These are phyloP conservation scores for Lycium barbarum DNA, from an alignment of 257 asterid genomes.

Conservation along the genomic window DNA sequence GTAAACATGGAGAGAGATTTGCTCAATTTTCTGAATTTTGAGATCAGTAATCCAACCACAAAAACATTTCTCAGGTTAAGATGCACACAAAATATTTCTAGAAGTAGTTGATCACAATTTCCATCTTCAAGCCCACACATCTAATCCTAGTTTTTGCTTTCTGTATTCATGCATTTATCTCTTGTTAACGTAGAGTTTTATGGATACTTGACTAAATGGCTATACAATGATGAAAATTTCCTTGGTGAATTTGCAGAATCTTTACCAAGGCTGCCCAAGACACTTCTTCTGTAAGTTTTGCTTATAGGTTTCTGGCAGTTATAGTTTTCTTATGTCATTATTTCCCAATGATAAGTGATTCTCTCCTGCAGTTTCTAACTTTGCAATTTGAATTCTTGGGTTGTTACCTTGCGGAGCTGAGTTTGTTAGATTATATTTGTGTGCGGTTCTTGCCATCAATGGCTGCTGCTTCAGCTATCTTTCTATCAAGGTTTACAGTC, in stretches of 20 bases:
- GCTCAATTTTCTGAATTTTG: constrained; percentile 65
- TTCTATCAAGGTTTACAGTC: constrained; percentile 67
- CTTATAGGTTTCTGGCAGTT: neutral
- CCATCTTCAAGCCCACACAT: neutral
- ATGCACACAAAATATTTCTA: neutral
- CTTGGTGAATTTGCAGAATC: constrained; percentile 57
- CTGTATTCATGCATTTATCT: constrained; percentile 2
- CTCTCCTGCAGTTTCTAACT: constrained; percentile 54
- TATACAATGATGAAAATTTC: constrained; percentile 2
- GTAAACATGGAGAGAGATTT: constrained; percentile 70
- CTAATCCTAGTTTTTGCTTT: constrained; percentile 8
- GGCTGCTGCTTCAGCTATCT: constrained; percentile 84
- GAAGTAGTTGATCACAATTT: constrained; percentile 8
- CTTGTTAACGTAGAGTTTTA: neutral
- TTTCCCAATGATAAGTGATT: neutral
- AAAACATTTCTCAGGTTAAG: constrained; percentile 80
- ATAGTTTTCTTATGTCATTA: neutral
- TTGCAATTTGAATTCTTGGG: constrained; percentile 65
- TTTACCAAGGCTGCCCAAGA: constrained; percentile 71
- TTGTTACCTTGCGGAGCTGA: constrained; percentile 76
- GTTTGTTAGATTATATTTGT: constrained; percentile 71
- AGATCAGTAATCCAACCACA: constrained; percentile 72
- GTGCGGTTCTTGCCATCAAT: constrained; percentile 73
- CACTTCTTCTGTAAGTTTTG: constrained; percentile 48
- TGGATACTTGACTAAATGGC: constrained; percentile 22